Base-by-base conservation (phyloP, 352 stramenopile species). In the Globisporangium iwayamae region DNA sequence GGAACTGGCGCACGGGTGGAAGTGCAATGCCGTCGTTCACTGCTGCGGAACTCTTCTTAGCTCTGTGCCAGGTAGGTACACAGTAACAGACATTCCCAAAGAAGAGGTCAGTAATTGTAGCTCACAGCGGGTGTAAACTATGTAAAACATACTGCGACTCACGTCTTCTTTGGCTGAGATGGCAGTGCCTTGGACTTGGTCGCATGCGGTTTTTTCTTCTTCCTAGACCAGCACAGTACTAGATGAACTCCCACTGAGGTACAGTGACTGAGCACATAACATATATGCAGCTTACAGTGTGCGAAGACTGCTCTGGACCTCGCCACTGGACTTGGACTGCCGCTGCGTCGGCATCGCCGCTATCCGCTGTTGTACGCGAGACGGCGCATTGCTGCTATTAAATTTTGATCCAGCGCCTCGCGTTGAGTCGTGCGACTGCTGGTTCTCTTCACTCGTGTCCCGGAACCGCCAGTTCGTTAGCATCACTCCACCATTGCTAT, bases 1-100 rank as follows among this genome's bases (percentile, higher is more conserved):
- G 60, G 10, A 71, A 66, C 20, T 67, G 73, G 7, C 45, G 32
- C 13, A 81, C 74, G 46, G 69, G 69, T 13, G 71, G 74, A 9
- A 79, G 41, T 18, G 61, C 34, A 22, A 60, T 52, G 45, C 65
- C 72, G 39, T 66, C 57, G 28, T 20, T 69, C 18, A 63, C 57
- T 5, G 55, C 65, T 2, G 54, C 18, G 0, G 56, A 47, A 9
- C 59, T 66, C 20, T 58, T 52, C 36, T 62, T 62, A 8, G 51
- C 18, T 13, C 46, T 55, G 20, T 22, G 36, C 36, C 43, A 20
- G 18, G 13, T 3, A 66, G 25, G 25, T 39, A 48, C 11, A 18
- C 7, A 60, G 32, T 36, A 5, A 69, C 46, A 43, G 10, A 57
- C 18, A 14, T 7, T 46, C 3, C 28, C 25, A 28, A 43, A 41